A percentile compares a stretch with the other conserved stretches of the same genome.
phyloP scores from a whole-genome alignment of 2,329 filamentous ascomycete genomes.

The Epichloe sibirici region DNA sequence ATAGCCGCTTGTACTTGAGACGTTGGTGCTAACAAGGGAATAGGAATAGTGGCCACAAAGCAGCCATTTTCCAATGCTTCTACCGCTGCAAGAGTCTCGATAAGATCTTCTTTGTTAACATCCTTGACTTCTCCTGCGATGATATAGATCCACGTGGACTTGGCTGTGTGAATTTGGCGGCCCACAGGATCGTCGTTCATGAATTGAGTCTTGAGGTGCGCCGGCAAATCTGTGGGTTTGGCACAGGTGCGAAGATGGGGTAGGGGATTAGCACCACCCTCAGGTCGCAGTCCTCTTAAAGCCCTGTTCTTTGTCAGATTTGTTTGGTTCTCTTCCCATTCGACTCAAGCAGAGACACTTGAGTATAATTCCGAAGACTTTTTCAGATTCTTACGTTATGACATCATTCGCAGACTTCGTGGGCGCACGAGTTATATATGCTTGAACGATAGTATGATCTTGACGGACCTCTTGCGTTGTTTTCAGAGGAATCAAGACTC shows the following conservation, averaged over 20 bases:
- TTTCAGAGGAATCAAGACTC: slow-evolving; percentile 49
- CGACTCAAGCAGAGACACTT: background rate
- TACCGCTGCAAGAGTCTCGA: slow-evolving; percentile 31
- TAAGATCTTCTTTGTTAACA: slow-evolving; percentile 42
- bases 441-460: slow-evolving; percentile 45
- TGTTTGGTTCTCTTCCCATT: background rate
- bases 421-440: slow-evolving; percentile 61
- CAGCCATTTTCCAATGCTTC: slow-evolving; percentile 40
- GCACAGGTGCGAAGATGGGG: slow-evolving; percentile 66
- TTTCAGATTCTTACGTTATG: slow-evolving; percentile 45
- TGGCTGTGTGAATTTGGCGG: slow-evolving; percentile 45
- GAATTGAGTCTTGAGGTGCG: slow-evolving; percentile 48
- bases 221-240: slow-evolving; percentile 56
- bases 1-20: slow-evolving; percentile 61
- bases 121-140: slow-evolving; percentile 39
- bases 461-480: slow-evolving; percentile 51
- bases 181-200: slow-evolving; percentile 46
- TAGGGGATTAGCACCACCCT: slow-evolving; percentile 51
- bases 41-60: slow-evolving; percentile 50
- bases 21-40: slow-evolving; percentile 63
- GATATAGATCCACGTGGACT: slow-evolving; percentile 49
- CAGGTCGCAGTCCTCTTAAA: slow-evolving; percentile 42
- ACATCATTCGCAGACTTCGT: slow-evolving; percentile 60
- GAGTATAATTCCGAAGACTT: no score
- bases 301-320: slow-evolving; percentile 29